Base-by-base conservation (phyloP, 768 basidiomycete species). In the Suillus decipiens region DNA sequence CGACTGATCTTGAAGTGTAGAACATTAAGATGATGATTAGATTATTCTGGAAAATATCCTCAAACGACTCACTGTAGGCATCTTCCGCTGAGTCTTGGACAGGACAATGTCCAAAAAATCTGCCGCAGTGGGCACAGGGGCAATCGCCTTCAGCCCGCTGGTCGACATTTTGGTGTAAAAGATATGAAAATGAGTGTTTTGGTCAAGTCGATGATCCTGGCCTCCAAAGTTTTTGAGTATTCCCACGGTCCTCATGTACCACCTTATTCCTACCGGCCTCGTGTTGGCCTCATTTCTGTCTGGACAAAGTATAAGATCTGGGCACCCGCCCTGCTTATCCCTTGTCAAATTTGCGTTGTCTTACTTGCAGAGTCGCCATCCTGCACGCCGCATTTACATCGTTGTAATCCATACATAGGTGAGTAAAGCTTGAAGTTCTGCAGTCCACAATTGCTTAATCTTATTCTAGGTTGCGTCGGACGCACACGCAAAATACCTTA, bases 1-100 rank as follows among this genome's bases (percentile, higher is more conserved):
- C 96, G 90, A 68, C 94, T 95, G 77, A 99, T 99, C 82, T 99
- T 98, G 83, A 97, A 98, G 82, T 98, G 98, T 94, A 67, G 43
- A 15, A 12, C 22, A 45, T 31, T 65, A 45, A 58, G n/a, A n/a
- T n/a, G 43, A 33, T n/a, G n/a, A 48, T 41, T n/a, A 61, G 45
- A 45, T 58, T 11, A 50, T 43, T 37, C n/a, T 37, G 9, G 47
- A 50, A 24, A 12, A 41, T 45, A 58, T 14, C 28, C 24, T 34
- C 45, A 15, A 47, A 36, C 4, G 5, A 50, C 69, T 55, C 72
- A 93, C 94, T 34, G 96, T 99, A 11, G 96, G 96, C 31, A 96
- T 99, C 82, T 98, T 98, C 72, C 96, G 82, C 81, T 97, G 96
- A 1, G 96, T 98, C 77, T 88, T 95, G 70, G 92, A 93, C 71